A percentile compares a stretch with the other conserved stretches of the same genome.
These are phyloP conservation scores for Arabis alpina DNA, from an alignment of 345 rosid genomes.

Conservation along the genomic window DNA sequence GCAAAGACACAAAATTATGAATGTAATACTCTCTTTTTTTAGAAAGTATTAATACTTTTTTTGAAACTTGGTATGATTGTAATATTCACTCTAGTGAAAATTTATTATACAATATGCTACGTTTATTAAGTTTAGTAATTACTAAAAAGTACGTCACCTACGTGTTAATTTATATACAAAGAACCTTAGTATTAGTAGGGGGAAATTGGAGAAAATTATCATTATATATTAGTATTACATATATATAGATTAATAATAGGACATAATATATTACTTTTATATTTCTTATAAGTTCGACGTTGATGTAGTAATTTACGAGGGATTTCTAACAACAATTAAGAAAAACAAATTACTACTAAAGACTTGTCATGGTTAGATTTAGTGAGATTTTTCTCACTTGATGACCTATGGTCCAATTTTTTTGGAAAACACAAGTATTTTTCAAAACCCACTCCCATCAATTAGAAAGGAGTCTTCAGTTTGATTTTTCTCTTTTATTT, in stretches of 20 bases:
- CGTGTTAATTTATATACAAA: neutral
- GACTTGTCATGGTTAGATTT: neutral
- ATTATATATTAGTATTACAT: no score
- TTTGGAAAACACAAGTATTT: no score
- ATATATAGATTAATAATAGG: neutral
- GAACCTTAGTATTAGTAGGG: neutral
- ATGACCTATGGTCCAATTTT: no score
- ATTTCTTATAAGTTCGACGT: no score
- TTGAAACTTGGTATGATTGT: no score
- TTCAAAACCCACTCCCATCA: neutral
- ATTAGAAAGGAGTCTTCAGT: neutral
- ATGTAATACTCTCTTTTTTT: neutral
- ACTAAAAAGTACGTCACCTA: neutral
- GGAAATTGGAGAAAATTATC: no score
- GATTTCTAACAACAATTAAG: no score
- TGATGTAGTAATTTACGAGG: no score
- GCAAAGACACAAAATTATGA: neutral
- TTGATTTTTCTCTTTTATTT: neutral
- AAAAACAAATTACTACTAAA: no score
- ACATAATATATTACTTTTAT: no score
- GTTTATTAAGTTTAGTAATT: neutral
- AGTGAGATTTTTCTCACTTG: neutral
- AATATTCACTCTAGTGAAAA: constrained; percentile 11
- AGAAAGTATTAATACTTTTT: no score
- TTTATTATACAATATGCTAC: constrained; percentile 10